Evolutionary conservation across 1,139 yeast genomes (phyloP).

Genomic region (Saccharomyces pastorianus): DNA sequence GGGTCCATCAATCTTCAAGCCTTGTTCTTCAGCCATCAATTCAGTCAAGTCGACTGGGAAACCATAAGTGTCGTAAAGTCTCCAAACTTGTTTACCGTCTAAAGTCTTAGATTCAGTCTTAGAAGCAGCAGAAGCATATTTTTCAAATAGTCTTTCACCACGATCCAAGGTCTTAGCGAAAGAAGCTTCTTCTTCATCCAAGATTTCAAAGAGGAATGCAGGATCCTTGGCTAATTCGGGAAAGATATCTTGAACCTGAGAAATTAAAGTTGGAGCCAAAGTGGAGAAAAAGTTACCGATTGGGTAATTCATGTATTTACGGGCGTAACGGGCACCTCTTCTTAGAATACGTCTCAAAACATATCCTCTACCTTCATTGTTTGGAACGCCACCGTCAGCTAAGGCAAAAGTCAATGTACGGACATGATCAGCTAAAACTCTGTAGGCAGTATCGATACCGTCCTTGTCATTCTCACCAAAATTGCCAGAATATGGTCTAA

Average conservation of each 20-base stretch:
- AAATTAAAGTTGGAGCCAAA: conserved; percentile 87
- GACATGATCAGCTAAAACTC: conserved; percentile 97
- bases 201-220: conserved; percentile 73
- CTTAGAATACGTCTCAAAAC: conserved; percentile 93
- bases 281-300: conserved; percentile 89
- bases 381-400: conserved; percentile 98
- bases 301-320: conserved; percentile 93
- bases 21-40: conserved; percentile 97
- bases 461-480: conserved; percentile 88
- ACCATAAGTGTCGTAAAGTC: conserved; percentile 97
- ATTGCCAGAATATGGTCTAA: conserved; percentile 81
- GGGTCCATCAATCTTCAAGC: conserved; percentile 81
- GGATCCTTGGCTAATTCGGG: conserved; percentile 78
- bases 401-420: conserved; percentile 93
- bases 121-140: conserved; percentile 77
- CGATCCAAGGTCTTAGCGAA: conserved; percentile 93
- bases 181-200: conserved; percentile 91
- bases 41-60: conserved; percentile 97
- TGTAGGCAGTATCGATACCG: conserved; percentile 94
- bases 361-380: conserved; percentile 97
- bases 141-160: conserved; percentile 94
- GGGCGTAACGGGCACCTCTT: conserved; percentile 95
- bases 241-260: conserved; percentile 78
- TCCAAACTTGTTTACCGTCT: conserved; percentile 94
- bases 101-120: conserved; percentile 67